Conservation (phyloP, 2,329 filamentous ascomycete genomes). For the Alternaria triticina region DNA sequence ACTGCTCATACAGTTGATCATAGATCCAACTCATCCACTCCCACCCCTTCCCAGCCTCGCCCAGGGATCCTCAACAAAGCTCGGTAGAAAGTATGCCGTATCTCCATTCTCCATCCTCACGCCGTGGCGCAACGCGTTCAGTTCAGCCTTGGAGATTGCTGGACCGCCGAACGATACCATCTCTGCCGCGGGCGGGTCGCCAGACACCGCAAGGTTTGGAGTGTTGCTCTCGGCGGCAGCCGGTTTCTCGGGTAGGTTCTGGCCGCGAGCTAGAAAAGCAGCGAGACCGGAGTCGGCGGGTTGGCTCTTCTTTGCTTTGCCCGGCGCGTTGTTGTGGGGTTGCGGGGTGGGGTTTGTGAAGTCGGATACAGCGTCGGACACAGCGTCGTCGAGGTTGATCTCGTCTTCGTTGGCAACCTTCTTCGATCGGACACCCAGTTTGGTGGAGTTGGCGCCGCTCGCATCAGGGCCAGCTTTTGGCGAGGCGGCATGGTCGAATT, state of each 20-base stretch:
- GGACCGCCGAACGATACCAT: constrained; percentile 40
- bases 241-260: constrained; percentile 31
- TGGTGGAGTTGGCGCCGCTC: constrained; percentile 43
- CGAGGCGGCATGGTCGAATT: constrained; percentile 66
- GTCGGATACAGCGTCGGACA: background rate
- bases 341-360: background rate
- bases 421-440: constrained; percentile 48
- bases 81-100: constrained; percentile 71
- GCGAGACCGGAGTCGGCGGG: constrained; percentile 35
- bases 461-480: constrained; percentile 47
- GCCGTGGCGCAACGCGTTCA: constrained; percentile 49
- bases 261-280: constrained; percentile 38
- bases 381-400: background rate
- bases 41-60: constrained; percentile 29
- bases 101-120: constrained; percentile 63
- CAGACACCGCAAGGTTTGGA: background rate
- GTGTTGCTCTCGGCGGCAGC: background rate
- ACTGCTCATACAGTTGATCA: background rate
- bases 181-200: constrained; percentile 10
- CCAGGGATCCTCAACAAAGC: constrained; percentile 78
- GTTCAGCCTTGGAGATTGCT: constrained; percentile 31
- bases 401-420: constrained; percentile 6
- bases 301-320: constrained; percentile 17
- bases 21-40: background rate
- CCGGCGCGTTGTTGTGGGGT: constrained; percentile 1